Conservation (phyloP, 1,284 basidiomycete genomes). For the Leccinum pallidistipes region DNA sequence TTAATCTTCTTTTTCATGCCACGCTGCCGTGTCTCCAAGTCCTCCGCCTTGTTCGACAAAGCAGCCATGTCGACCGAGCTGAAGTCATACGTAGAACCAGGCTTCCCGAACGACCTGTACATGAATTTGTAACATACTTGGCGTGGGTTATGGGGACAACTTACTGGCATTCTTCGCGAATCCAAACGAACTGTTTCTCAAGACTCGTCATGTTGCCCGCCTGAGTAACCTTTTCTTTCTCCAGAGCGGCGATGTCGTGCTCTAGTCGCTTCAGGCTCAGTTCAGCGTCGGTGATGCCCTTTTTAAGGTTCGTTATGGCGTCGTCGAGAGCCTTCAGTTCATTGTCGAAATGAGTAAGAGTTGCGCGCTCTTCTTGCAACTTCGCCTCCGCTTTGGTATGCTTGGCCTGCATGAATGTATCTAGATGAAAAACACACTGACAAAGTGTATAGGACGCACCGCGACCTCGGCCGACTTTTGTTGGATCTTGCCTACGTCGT, state of each 20-base stretch:
- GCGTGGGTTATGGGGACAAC: neutral
- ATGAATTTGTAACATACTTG: neutral
- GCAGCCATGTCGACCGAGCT: slow-evolving; percentile 64
- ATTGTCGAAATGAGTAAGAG: slow-evolving; percentile 84
- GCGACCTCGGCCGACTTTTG: slow-evolving; percentile 53
- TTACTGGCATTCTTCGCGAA: slow-evolving; percentile 81
- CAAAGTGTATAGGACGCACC: slow-evolving; percentile 37
- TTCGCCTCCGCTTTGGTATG: slow-evolving; percentile 68
- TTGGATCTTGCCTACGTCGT: slow-evolving; percentile 64
- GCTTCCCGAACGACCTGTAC: slow-evolving; percentile 76
- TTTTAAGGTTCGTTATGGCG: slow-evolving; percentile 82
- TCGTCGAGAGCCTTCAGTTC: slow-evolving; percentile 84
- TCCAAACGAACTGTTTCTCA: slow-evolving; percentile 90
- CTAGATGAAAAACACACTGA: neutral
- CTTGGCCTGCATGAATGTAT: slow-evolving; percentile 43
- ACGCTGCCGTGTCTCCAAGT: slow-evolving; percentile 81
- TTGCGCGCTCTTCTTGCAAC: slow-evolving; percentile 82
- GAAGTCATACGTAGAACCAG: slow-evolving; percentile 87
- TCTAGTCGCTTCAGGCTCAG: slow-evolving; percentile 62
- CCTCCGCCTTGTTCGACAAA: slow-evolving; percentile 67
- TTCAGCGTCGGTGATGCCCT: slow-evolving; percentile 71
- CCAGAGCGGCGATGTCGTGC: slow-evolving; percentile 50
- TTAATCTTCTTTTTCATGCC: slow-evolving; percentile 96
- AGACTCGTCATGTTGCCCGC: slow-evolving; percentile 52
- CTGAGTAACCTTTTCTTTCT: slow-evolving; percentile 54